Conservation (phyloP, 2,329 filamentous ascomycete species). For the Truncatella angustata region DNA sequence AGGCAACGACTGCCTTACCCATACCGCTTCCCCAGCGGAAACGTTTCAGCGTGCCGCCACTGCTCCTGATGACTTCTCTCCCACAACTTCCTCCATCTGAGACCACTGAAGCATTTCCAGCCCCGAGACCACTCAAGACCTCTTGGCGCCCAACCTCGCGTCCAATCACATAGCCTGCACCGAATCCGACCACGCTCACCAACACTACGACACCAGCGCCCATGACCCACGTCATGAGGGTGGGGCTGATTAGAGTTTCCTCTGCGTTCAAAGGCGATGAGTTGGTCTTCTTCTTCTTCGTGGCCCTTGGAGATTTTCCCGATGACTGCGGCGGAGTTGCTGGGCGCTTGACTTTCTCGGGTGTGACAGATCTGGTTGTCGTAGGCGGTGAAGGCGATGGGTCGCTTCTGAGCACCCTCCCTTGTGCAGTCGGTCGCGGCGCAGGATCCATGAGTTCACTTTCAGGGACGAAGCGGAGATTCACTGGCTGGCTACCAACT, state of each 20-base stretch:
- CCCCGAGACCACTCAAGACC: constrained; percentile 40
- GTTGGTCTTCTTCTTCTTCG: constrained; percentile 59
- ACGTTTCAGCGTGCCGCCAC: constrained; percentile 49
- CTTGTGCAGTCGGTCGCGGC: constrained; percentile 20
- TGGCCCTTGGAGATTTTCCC: constrained; percentile 41
- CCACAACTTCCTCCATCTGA: constrained; percentile 49
- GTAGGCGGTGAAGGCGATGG: constrained; percentile 15
- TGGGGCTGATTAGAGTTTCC: constrained; percentile 52
- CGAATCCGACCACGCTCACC: constrained; percentile 67
- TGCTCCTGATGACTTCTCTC: constrained; percentile 51
- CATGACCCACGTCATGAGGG: constrained; percentile 62
- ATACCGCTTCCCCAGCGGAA: constrained; percentile 53
- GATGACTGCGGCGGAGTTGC: constrained; percentile 33
- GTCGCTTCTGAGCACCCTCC: constrained; percentile 13
- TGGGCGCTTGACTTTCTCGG: constrained; percentile 51
- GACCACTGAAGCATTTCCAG: constrained; percentile 37
- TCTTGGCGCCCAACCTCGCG: constrained; percentile 65
- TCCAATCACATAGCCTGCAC: constrained; percentile 67
- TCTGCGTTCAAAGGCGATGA: constrained; percentile 31
- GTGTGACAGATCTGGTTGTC: constrained; percentile 18
- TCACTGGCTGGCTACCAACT: constrained; percentile 53
- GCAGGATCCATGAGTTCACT: constrained; percentile 51
- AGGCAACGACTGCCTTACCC: constrained; percentile 49
- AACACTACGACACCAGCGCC: constrained; percentile 67
- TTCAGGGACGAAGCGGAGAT: constrained; percentile 59